These are phyloP conservation scores for Rhynchospora tenuis DNA, from an alignment of 176 grass and related monocot genomes.

Conservation along the genomic window DNA sequence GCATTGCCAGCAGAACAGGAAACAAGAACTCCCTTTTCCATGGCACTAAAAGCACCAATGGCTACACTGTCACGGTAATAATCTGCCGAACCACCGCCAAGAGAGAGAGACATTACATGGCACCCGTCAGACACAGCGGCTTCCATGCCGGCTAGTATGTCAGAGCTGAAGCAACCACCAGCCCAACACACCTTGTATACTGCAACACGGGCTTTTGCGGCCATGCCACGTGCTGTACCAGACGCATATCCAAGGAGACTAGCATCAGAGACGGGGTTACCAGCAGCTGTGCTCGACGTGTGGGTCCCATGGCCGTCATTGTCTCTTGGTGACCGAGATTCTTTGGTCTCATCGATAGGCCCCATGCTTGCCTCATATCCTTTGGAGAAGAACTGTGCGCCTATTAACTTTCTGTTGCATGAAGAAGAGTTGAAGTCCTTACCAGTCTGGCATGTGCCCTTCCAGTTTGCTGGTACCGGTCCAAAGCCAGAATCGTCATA, in stretches of 20 bases:
- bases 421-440: constrained; percentile 41
- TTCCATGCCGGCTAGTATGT: constrained; percentile 88
- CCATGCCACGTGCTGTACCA: constrained; percentile 85
- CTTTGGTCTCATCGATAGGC: constrained; percentile 46
- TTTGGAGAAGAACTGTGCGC: constrained; percentile 60
- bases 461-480: constrained; percentile 55
- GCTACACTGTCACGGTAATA: constrained; percentile 79
- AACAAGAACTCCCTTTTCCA: constrained; percentile 64
- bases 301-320: constrained; percentile 85
- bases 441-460: constrained; percentile 45
- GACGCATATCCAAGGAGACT: constrained; percentile 69
- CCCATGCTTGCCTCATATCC: constrained; percentile 86
- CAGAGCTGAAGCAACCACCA: constrained; percentile 83
- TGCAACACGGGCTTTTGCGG: constrained; percentile 52
- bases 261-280: constrained; percentile 28
- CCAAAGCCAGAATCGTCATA: constrained; percentile 58
- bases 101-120: constrained; percentile 77
- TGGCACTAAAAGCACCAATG: constrained; percentile 77
- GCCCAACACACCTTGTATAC: constrained; percentile 96
- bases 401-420: constrained; percentile 83
- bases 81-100: constrained; percentile 59
- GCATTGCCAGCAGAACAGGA: constrained; percentile 88
- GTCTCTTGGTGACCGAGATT: constrained; percentile 64
- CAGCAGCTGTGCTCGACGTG: constrained; percentile 67
- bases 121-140: constrained; percentile 69